Evolutionary conservation across 306 rosid species (phyloP), one percentile per base, ranked within the genome.

Genomic region (Medicago arabica): DNA sequence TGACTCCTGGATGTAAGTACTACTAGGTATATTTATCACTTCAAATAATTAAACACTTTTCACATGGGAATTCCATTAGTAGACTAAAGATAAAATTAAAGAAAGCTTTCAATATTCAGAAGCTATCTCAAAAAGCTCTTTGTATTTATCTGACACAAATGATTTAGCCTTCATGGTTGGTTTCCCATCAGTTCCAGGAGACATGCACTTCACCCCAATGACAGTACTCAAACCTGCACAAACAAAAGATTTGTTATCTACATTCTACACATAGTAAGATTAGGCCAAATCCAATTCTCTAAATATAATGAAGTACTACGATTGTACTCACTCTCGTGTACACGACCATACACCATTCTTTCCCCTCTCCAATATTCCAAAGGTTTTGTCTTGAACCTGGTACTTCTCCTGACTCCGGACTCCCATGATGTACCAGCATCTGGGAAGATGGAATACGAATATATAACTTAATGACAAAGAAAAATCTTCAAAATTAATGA

Each of bases 281-380:
- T 60, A 75, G 43, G 61, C 7, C 55, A 50, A 17, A 31, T 41
- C 9, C 62, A 50, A 17, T 18, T 43, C 23, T 75, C 34, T 14
- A 70, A 58, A 31, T 61, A 53, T 67, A 34, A 19, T 67, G 55
- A 71, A 39, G 71, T 69, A 72, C 21, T 50, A 53, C 7, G 7
- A 57, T 49, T 61, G 39, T 57, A 75, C 98, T 93, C 76, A 89
- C 98, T 88, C 55, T 85, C 34, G 34, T 93, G 96, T 49, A 93
- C 44, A 6, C 98, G 98, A 8, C 92, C 97, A 82, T 88, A 86
- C 65, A 93, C 78, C 58, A 68, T 64, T 75, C 92, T 85, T 86
- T 93, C 98, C 41, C 98, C 98, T 80, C 85, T 93, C 98, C 98
- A 93, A 60, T 74, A 89, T 83, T 91, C 92, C 90, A 93, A 83